phyloP scores from a whole-genome alignment of 202 grass and related monocot species.

The Tripidium arundinaceum region DNA sequence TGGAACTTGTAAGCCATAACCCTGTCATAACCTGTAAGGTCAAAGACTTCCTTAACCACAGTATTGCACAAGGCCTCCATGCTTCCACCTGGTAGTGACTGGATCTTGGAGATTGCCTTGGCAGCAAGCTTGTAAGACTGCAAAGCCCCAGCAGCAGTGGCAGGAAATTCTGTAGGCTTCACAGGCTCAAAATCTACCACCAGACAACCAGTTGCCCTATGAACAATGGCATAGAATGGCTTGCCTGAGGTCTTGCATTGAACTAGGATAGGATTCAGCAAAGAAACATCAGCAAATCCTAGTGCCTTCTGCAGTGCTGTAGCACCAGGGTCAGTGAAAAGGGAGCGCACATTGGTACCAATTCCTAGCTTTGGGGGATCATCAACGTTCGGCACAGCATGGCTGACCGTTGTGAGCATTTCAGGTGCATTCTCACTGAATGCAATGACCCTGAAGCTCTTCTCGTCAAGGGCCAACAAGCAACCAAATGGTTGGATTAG shows the following conservation, averaged over 20 bases:
- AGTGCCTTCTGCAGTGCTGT: conserved; percentile 73
- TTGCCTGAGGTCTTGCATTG: conserved; percentile 89
- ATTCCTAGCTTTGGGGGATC: conserved; percentile 59
- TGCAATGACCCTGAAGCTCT: conserved; percentile 64
- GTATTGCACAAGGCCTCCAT: conserved; percentile 69
- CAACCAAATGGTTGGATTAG: conserved; percentile 84
- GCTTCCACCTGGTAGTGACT: conserved; percentile 75
- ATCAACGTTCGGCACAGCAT: conserved; percentile 70
- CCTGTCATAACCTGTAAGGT: conserved; percentile 92
- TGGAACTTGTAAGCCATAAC: conserved; percentile 98
- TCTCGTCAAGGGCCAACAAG: conserved; percentile 85
- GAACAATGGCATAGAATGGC: conserved; percentile 93
- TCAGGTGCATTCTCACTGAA: conserved; percentile 81
- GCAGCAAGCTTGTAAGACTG: conserved; percentile 98
- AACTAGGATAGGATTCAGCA: conserved; percentile 86
- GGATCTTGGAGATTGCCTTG: conserved; percentile 91
- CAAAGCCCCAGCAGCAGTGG: conserved; percentile 89
- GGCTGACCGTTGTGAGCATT: conserved; percentile 70
- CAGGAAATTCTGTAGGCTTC: conserved; percentile 72
- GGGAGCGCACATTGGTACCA: conserved; percentile 59
- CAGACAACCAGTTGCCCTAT: conserved; percentile 72
- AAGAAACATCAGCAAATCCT: conserved; percentile 68
- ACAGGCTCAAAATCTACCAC: conserved; percentile 92
- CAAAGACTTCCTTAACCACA: conserved; percentile 78
- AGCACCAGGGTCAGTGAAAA: conserved; percentile 73